Percentiles rank a stretch among this genome's conserved stretches.
phyloP scores from a whole-genome alignment of 805 yeast species.

The Debaryomyces maramus region DNA sequence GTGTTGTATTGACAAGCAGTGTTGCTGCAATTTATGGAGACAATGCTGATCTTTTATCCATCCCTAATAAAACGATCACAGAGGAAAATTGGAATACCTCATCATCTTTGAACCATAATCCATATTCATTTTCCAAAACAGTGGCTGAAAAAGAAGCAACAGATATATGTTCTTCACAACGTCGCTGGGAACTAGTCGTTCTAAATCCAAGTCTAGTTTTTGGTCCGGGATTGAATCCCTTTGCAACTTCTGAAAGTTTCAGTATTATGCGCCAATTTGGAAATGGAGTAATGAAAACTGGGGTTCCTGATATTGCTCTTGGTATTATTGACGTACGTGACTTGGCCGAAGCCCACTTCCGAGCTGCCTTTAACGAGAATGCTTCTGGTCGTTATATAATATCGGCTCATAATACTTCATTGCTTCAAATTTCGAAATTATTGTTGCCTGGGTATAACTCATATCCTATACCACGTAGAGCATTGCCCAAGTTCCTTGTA shows the following conservation, averaged over 20 bases:
- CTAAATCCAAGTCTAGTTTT: slow-evolving; percentile 23
- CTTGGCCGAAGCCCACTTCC: slow-evolving; percentile 5
- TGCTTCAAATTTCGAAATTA: not conserved
- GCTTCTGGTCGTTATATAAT: slow-evolving; percentile 8
- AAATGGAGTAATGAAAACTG: slow-evolving; percentile 2
- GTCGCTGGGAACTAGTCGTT: slow-evolving; percentile 14
- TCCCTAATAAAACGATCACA: slow-evolving; percentile 11
- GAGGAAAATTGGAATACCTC: slow-evolving; percentile 13
- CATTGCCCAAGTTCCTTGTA: not conserved
- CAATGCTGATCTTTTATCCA: slow-evolving; percentile 14
- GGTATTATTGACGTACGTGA: slow-evolving; percentile 6
- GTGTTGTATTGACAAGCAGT: slow-evolving; percentile 22
- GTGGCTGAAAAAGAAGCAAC: slow-evolving; percentile 20
- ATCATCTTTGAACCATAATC: slow-evolving; percentile 35
- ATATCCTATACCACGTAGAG: slow-evolving; percentile 2
- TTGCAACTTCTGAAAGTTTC: slow-evolving; percentile 9
- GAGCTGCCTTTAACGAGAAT: slow-evolving; percentile 1
- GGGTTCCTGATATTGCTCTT: slow-evolving; percentile 3
- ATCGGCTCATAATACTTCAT: slow-evolving; percentile 6
- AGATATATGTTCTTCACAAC: slow-evolving; percentile 12
- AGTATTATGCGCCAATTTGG: slow-evolving; percentile 6
- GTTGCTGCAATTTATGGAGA: slow-evolving; percentile 19
- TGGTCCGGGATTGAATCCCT: slow-evolving; percentile 14
- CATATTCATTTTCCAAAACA: slow-evolving; percentile 26
- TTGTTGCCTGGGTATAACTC: slow-evolving; percentile 3